A percentile compares a stretch with the other conserved stretches of the same genome.
Conservation (phyloP, 2,329 filamentous ascomycete genomes). For the Hysterium pulicare region DNA sequence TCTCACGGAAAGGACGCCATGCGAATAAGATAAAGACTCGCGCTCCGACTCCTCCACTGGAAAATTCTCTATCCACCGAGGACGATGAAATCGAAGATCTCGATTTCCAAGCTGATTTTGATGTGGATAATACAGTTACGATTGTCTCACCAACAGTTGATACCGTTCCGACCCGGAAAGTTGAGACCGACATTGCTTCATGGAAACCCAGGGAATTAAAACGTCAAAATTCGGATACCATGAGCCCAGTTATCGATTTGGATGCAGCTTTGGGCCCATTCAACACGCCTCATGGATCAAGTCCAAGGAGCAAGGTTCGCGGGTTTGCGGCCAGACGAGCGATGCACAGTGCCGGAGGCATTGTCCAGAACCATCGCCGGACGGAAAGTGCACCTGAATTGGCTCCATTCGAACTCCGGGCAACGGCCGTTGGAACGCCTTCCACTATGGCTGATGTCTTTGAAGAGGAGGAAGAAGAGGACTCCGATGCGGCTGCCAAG, state of each 20-base stretch:
- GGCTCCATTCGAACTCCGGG: constrained; percentile 65
- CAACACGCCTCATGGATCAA: constrained; percentile 73
- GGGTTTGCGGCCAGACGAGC: constrained; percentile 55
- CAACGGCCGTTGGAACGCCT: constrained; percentile 52
- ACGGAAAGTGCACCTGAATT: constrained; percentile 79
- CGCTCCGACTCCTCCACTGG: constrained; percentile 25
- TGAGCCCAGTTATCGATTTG: constrained; percentile 83
- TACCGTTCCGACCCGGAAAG: constrained; percentile 18
- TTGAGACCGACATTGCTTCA: constrained; percentile 33
- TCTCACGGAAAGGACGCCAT: constrained; percentile 60
- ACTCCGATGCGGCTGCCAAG: constrained; percentile 25
- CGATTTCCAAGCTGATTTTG: constrained; percentile 40
- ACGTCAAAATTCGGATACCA: constrained; percentile 53
- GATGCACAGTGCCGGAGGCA: constrained; percentile 73
- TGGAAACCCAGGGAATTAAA: constrained; percentile 37
- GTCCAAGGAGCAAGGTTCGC: constrained; percentile 50
- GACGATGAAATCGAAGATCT: constrained; percentile 33
- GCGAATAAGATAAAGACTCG: constrained; percentile 44
- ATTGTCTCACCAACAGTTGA: constrained; percentile 36
- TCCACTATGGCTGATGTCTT: constrained; percentile 84
- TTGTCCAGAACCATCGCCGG: constrained; percentile 73
- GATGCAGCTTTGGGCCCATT: constrained; percentile 92
- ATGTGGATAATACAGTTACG: constrained; percentile 41
- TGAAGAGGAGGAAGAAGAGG: constrained; percentile 74
- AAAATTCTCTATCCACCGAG: constrained; percentile 20